Base-by-base conservation (phyloP, 768 basidiomycete genomes). In the Lactarius indigo region DNA sequence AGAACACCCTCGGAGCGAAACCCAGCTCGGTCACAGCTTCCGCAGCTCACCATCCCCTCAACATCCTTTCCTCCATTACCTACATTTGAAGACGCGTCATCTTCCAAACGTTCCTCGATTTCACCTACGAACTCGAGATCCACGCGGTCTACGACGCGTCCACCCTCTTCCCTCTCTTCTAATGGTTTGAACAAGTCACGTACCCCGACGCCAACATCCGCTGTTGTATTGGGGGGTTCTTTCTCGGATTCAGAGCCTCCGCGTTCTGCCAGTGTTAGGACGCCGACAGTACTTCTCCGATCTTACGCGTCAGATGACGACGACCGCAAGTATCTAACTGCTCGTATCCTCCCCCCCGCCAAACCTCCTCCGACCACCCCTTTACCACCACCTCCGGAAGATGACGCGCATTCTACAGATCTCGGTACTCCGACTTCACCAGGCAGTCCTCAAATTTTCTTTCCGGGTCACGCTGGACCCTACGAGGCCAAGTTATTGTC, bases 231-330 rank as follows among this genome's bases (percentile, higher is more conserved):
- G 41, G 63, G 66, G 8, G 50, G 66, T 12, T 68, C 66, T 13
- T 68, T 68, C 54, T 68, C 66, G 2, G 66, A 68, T 50, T 68
- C 66, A 20, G 66, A 68, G 35, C 66, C 62, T 28, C 62, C 66
- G 2, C 66, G 66, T 15, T 47, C 65, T 42, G 10, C 57, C 7
- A 52, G 12, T 9, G 6, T 37, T 7, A 54, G 66, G 30, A 63
- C 60, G 10, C 65, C 68, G 2, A 59, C 61, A 10, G n/a, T 50
- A 1, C 23, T 58, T 58, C 59, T 67, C 61, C 62, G 61, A 12
- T 63, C 65, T 10, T 68, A 68, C 13, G 65, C 65, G 3, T 68
- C 68, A 26, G 68, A 69, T 33, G 68, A 69, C 5, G 68, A 69
- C 15, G 65, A 68, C 35, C 61, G 61, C 8, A 50, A 39, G 41